Evolutionary conservation across 1,284 basidiomycete species (phyloP), one percentile per base, ranked within the genome.

Genomic region (Fomes fomentarius): DNA sequence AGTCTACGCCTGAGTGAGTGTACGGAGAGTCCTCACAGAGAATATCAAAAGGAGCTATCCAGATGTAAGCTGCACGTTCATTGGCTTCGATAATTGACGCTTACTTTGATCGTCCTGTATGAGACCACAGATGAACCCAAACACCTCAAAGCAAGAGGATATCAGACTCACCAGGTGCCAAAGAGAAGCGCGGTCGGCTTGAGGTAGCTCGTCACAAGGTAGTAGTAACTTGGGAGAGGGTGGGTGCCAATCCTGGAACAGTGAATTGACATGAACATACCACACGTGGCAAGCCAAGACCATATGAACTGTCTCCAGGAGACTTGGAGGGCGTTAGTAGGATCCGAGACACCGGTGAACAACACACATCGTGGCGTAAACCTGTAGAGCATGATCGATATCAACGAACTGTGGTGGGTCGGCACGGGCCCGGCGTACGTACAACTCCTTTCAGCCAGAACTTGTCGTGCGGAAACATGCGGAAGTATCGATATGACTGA

Each of bases 401-500:
- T 30, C 42, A 9, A n/a, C n/a, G n/a, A n/a, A 28, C n/a, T 28
- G 9, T 5, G 4, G 17, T 15, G 14, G 31, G n/a, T 33, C 31
- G 6, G 4, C n/a, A 30, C 15, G 17, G 19, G 3, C 9, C 4
- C 7, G 19, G n/a, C n/a, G n/a, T 15, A 43, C 43, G 19, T 22
- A 45, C 43, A 2, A 45, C 28, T 2, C n/a, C 43, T 34, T 34
- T 45, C 19, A 45, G 21, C 43, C 43, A 45, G 28, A 15, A 5
- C 43, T 34, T 45, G 40, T 50, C 48, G 3, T 17, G 24, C 21
- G 48, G 31, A 12, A 31, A 50, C 15, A 41, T 24, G 7, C 48
- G 48, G 19, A 34, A 33, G 28, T 50, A 50, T 33, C 48, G 48
- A 41, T 50, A 50, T 15, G 39, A 33, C 31, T 50, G 48, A 33